Percentiles rank a stretch among this genome's conserved stretches.
Evolutionary conservation across 208 protist species (phyloP).

Genomic region (Tritrichomonas foetus): DNA sequence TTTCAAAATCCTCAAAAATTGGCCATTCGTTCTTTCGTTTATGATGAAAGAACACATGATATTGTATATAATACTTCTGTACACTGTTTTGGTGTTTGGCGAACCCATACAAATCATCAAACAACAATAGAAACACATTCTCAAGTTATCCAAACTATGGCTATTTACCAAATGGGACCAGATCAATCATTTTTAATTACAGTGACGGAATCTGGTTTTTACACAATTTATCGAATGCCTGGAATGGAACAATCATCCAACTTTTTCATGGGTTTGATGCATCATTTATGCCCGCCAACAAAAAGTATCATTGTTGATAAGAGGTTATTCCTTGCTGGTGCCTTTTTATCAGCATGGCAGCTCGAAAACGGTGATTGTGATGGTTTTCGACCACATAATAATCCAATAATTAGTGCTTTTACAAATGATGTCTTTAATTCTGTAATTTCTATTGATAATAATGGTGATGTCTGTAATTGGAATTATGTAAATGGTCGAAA

Average conservation of each 20-base stretch:
- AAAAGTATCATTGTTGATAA: background rate
- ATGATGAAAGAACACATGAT: background rate
- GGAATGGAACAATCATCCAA: background rate
- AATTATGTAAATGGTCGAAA: background rate
- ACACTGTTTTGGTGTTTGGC: background rate
- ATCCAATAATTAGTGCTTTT: background rate
- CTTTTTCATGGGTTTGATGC: background rate
- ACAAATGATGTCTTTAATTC: background rate
- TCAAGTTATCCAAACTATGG: background rate
- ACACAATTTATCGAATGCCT: background rate
- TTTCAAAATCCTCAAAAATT: background rate
- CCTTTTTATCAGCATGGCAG: background rate
- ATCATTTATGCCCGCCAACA: background rate
- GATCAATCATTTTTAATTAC: conserved; percentile 12
- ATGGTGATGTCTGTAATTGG: background rate
- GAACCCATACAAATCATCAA: background rate
- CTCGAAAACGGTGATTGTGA: background rate
- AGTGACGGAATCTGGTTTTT: background rate
- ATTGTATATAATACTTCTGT: background rate
- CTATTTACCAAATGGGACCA: background rate
- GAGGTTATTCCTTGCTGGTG: background rate
- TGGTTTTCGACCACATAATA: background rate
- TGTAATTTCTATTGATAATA: background rate
- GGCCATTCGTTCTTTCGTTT: background rate
- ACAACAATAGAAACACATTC: background rate